These are phyloP conservation scores for Leccinellum albellum DNA, from an alignment of 768 basidiomycete species.

Conservation along the genomic window DNA sequence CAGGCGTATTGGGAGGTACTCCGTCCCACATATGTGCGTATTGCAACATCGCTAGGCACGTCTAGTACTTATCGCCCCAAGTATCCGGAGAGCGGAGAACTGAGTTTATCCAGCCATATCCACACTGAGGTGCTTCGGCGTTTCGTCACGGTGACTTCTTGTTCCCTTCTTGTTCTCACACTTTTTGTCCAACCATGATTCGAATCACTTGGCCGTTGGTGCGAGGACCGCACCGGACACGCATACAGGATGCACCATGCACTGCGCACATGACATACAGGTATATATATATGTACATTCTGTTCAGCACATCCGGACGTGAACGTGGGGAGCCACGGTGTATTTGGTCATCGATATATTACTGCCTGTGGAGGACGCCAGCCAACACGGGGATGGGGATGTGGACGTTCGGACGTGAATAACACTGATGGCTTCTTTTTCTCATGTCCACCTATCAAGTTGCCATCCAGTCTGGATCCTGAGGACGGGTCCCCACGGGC, in stretches of 20 bases:
- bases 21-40: background rate
- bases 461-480: background rate
- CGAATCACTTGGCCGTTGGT: background rate
- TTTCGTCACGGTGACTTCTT: background rate
- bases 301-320: background rate
- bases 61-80: background rate
- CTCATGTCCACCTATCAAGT: background rate
- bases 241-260: background rate
- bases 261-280: background rate
- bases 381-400: background rate
- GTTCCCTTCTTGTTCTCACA: background rate
- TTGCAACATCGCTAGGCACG: background rate
- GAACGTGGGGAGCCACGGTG: slow-evolving; percentile 8
- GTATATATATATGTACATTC: background rate
- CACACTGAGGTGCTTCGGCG: background rate
- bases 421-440: background rate
- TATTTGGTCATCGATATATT: background rate
- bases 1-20: background rate
- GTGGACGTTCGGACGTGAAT: background rate
- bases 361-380: background rate
- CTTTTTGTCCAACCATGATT: background rate
- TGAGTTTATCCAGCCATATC: background rate
- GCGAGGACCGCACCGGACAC: background rate
- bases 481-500: background rate
- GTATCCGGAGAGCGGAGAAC: background rate